A percentile compares a stretch with the other conserved stretches of the same genome.
These are phyloP conservation scores for Paratinospora sagittata DNA, from an alignment of 164 flowering plant genomes.

Conservation along the genomic window DNA sequence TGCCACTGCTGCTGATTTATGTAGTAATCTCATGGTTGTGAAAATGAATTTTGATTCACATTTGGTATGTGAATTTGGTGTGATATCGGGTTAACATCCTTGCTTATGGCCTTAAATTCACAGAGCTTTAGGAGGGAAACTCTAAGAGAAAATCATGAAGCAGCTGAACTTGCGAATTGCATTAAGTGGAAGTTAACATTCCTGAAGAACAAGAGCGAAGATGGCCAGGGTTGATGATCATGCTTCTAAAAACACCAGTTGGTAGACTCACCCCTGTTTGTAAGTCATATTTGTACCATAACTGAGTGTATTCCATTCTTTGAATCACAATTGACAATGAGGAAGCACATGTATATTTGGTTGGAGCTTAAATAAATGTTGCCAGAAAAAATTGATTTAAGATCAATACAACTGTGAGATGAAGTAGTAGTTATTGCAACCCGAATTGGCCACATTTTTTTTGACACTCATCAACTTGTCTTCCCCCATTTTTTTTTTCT, in stretches of 20 bases:
- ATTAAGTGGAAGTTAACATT: constrained; percentile 37
- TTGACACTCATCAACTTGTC: too few species aligned
- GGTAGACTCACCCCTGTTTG: neutral
- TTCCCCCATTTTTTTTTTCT: too few species aligned
- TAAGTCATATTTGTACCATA: neutral
- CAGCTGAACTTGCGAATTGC: constrained; percentile 39
- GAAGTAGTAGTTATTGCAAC: too few species aligned
- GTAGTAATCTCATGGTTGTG: too few species aligned
- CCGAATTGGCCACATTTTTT: too few species aligned
- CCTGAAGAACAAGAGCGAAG: constrained; percentile 16
- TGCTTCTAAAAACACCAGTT: constrained; percentile 3
- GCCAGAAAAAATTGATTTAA: neutral
- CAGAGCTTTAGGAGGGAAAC: constrained; percentile 60
- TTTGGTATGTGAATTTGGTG: neutral
- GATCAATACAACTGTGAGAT: too few species aligned
- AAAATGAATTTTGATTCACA: neutral
- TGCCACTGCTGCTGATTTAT: neutral
- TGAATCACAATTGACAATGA: neutral
- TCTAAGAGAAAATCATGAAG: constrained; percentile 42
- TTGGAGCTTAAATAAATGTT: neutral
- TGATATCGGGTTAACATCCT: neutral
- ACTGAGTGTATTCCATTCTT: neutral
- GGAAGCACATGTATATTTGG: neutral
- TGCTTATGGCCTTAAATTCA: constrained; percentile 6
- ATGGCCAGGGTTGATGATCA: constrained; percentile 29